Evolutionary conservation across 1,284 basidiomycete species (phyloP).

Genomic region (Leccinum holopus): DNA sequence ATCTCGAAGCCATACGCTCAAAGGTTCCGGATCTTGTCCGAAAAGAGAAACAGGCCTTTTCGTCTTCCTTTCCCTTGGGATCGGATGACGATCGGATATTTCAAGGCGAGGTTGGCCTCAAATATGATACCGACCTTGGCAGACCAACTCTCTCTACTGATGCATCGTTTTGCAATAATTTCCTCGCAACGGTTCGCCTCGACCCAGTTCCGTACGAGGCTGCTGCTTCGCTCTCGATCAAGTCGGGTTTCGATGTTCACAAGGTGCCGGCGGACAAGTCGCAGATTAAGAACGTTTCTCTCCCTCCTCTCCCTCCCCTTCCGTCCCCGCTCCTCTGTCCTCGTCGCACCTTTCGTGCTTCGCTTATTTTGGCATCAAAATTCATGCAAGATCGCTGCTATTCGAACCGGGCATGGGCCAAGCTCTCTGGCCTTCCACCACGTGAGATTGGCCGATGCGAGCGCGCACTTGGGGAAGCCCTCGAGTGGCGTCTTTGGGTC

Average conservation of each 20-base stretch:
- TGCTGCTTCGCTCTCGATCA: conserved; percentile 10
- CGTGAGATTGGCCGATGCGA: conserved; percentile 80
- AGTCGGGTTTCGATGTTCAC: conserved; percentile 14
- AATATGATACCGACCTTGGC: conserved; percentile 19
- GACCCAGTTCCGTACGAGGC: conserved; percentile 11
- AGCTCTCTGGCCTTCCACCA: conserved; percentile 74
- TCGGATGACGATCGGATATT: conserved; percentile 47
- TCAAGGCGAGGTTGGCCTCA: conserved; percentile 41
- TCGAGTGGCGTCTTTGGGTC: conserved; percentile 83
- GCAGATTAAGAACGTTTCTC: conserved; percentile 20
- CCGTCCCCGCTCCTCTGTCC: conserved; percentile 84
- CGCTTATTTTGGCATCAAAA: conserved; percentile 86
- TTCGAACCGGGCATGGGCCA: conserved; percentile 90
- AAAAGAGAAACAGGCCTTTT: conserved; percentile 44
- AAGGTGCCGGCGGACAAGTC: conserved; percentile 21
- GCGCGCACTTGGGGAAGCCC: conserved; percentile 73
- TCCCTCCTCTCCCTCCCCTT: conserved; percentile 49
- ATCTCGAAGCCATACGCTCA: conserved; percentile 68
- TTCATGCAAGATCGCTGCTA: conserved; percentile 93
- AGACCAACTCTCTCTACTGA: conserved; percentile 7
- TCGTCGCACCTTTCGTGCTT: conserved; percentile 83
- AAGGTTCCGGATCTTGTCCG: conserved; percentile 61
- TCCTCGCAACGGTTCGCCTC: conserved; percentile 43
- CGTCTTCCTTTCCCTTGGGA: conserved; percentile 40
- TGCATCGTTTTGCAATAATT: conserved; percentile 23